phyloP scores from a whole-genome alignment of 208 protist species.

The Crithidia sp. region DNA sequence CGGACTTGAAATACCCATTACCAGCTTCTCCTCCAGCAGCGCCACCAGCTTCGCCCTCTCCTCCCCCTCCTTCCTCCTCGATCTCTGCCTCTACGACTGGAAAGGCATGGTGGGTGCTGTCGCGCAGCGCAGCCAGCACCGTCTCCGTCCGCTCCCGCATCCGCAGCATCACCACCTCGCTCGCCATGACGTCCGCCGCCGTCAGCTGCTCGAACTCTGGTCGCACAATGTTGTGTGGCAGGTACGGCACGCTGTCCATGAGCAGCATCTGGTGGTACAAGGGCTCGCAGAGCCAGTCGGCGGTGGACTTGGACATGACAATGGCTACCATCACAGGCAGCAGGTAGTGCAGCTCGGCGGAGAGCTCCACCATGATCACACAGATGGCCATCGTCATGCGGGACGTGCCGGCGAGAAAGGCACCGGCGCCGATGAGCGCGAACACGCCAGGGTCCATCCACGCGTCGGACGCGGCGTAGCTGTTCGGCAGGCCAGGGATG shows the following conservation, averaged over 20 bases:
- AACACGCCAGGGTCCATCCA: slow-evolving; percentile 93
- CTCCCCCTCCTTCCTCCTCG: background rate
- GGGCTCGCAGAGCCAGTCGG: slow-evolving; percentile 86
- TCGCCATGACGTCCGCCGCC: slow-evolving; percentile 90
- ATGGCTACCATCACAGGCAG: slow-evolving; percentile 95
- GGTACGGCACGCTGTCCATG: slow-evolving; percentile 91
- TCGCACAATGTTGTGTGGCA: slow-evolving; percentile 57
- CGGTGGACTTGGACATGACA: slow-evolving; percentile 91
- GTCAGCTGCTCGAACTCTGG: slow-evolving; percentile 89
- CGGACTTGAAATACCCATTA: background rate
- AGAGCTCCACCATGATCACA: slow-evolving; percentile 95
- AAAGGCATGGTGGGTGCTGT: slow-evolving; percentile 93
- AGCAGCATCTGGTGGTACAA: slow-evolving; percentile 93
- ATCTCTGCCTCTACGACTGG: slow-evolving; percentile 72
- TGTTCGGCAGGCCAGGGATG: slow-evolving; percentile 33
- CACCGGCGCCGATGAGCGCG: slow-evolving; percentile 92
- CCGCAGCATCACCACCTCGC: slow-evolving; percentile 75
- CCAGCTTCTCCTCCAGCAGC: background rate
- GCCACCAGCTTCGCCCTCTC: background rate
- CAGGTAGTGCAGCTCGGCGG: slow-evolving; percentile 92
- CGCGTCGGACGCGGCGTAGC: slow-evolving; percentile 59
- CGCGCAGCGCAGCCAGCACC: slow-evolving; percentile 66
- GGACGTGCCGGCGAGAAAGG: slow-evolving; percentile 91
- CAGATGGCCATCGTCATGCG: slow-evolving; percentile 94
- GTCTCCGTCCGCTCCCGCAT: slow-evolving; percentile 72